Base-by-base conservation (phyloP, 2,329 filamentous ascomycete genomes). In the Ceratocystiopsis minuta region DNA sequence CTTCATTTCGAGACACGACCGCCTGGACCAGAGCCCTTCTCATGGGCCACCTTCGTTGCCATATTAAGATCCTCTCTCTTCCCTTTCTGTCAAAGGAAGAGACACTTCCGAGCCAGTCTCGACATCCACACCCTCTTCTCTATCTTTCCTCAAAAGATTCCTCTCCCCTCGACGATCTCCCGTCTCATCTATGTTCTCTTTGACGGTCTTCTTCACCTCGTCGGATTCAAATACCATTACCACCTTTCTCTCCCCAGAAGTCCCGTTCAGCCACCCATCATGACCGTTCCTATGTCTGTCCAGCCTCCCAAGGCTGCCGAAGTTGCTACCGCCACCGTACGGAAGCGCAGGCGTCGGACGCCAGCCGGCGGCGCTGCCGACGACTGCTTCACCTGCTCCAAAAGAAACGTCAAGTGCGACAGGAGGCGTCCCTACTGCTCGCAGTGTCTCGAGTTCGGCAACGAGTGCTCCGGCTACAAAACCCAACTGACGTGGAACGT, bases 401-500 rank as follows among this genome's bases (percentile, higher is more conserved):
- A 86, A 63, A 75, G 81, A 55, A 78, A 77, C 53, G 69, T 80
- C 48, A 82, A 84, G 60, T 98, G 88, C 65, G 88, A 96, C 62
- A 78, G 88, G 52, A 77, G 85, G 56, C 74, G 88, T 53, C 88
- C 88, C 10, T 96, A 95, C 62, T 96, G 90, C 64, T 86, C 86
- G 37, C 87, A 86, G 61, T 98, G 88, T 60, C 72, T 96, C 48
- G 84, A 94, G 52, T 71, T 85, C 49, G 87, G 86, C 49, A 86
- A 85, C 57, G 86, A 93, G 56, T 96, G 88, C 64, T 86, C 84
- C 24, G 88, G 88, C 45, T 96, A 96, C 68, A 92, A 92, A 64
- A 96, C 88, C 15, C 87, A 88, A 52, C 69, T 96, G 60, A 96
- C 88, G 38, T 96, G 88, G 88, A 86, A 86, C 36, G 84, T 95